Evolutionary conservation across 176 grass and related monocot genomes (phyloP), one percentile per base, ranked within the genome.

Genomic region (Cenchrus fungigraminus): DNA sequence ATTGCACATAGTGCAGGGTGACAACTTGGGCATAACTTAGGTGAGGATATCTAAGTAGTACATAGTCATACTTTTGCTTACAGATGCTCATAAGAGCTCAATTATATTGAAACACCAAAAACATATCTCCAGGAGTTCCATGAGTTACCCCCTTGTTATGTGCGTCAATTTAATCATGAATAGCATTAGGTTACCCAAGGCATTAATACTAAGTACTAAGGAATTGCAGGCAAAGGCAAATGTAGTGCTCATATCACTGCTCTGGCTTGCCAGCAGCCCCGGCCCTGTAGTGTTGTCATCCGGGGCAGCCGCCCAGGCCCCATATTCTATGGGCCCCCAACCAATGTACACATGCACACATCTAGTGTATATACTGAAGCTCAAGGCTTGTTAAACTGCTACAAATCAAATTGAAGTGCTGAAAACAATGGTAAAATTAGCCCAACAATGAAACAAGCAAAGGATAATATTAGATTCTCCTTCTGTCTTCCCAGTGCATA

Each of bases 181-280:
- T 47, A 55, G 6, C 20, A 79, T 22, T 7, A 20, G 61, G 14
- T 20, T 80, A 67, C 40, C 8, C 51, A 65, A 50, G 20, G 16
- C 28, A 44, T 5, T 83, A 32, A 40, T 84, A 43, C 1, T n/a
- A 66, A 19, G 12, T 6, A 31, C 28, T 67, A 73, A 74, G 19
- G 34, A 79, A 52, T 83, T 3, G 28, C n/a, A 60, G 19, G 50
- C 10, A 79, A 71, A 71, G 68, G 82, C 37, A 85, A 68, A 51
- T 6, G n/a, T n/a, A n/a, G n/a, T n/a, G n/a, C 28, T 84, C 50
- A 16, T 25, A 42, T 40, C 28, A 12, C 55, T 61, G 45, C 53
- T 11, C 8, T 28, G 9, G 52, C 12, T 17, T 15, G 19, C 34
- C n/a, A 54, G 31, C 73, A 71, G 31, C 31, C 31, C 31, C 31